phyloP scores from a whole-genome alignment of 2,329 filamentous ascomycete species.

The Fonsecaea erecta region DNA sequence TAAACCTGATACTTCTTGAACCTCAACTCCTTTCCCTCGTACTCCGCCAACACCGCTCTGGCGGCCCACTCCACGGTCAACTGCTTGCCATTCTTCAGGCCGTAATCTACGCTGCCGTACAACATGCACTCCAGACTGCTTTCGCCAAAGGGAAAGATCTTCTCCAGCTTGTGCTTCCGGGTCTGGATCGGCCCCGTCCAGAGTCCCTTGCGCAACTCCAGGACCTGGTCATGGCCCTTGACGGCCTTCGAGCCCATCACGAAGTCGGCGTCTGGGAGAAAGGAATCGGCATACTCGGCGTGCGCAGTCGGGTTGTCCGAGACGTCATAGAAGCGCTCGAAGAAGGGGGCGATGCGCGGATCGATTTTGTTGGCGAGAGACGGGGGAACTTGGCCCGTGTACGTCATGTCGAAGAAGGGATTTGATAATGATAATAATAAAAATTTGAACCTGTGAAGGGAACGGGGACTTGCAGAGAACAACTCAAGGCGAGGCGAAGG shows the following conservation, averaged over 20 bases:
- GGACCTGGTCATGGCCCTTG: constrained; percentile 55
- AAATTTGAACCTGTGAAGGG: neutral
- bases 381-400: constrained; percentile 27
- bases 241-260: constrained; percentile 58
- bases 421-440: too few relatives aligned
- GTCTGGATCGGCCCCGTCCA: constrained; percentile 57
- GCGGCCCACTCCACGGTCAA: constrained; percentile 59
- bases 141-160: constrained; percentile 58
- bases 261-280: constrained; percentile 56
- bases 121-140: constrained; percentile 58
- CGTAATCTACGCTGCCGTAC: constrained; percentile 59
- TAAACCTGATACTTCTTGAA: constrained; percentile 42
- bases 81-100: constrained; percentile 56
- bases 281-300: constrained; percentile 54
- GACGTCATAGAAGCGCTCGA: constrained; percentile 38
- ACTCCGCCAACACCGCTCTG: constrained; percentile 37
- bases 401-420: constrained; percentile 26
- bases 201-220: constrained; percentile 56
- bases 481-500: neutral
- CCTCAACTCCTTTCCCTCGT: constrained; percentile 30
- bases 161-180: constrained; percentile 37
- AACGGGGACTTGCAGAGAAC: too few relatives aligned
- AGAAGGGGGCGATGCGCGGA: constrained; percentile 36
- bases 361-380: constrained; percentile 19
- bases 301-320: constrained; percentile 51